phyloP scores from a whole-genome alignment of 129 eudicot species.

The Escallonia rubra region DNA sequence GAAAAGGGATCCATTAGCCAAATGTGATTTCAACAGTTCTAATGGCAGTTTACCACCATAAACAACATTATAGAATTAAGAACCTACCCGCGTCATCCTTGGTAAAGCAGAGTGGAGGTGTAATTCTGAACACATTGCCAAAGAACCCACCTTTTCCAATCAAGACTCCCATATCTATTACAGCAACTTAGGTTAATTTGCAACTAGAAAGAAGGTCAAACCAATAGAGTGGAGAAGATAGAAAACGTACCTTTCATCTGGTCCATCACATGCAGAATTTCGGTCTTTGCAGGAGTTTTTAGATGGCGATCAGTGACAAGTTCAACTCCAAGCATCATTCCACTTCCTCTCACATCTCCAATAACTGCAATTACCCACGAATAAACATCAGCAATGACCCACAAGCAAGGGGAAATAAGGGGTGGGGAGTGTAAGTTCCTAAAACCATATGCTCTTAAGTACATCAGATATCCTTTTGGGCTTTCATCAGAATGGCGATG shows the following conservation, averaged over 20 bases:
- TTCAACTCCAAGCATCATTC: constrained; percentile 59
- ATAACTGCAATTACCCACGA: constrained; percentile 29
- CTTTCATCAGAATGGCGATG: no score
- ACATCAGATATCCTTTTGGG: no score
- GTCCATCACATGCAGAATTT: constrained; percentile 53
- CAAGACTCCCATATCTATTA: constrained; percentile 73
- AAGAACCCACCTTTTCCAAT: constrained; percentile 89
- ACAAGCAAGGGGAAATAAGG: not conserved
- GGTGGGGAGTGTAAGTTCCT: no score
- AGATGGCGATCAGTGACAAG: constrained; percentile 57
- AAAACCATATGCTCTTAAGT: no score
- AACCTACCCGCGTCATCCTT: constrained; percentile 81
- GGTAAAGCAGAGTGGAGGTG: constrained; percentile 94
- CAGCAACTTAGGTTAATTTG: not conserved
- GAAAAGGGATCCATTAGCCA: not conserved
- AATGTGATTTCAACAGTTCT: not conserved
- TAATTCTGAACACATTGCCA: constrained; percentile 84
- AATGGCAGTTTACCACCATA: no score
- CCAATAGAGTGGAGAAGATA: not conserved
- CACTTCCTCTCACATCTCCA: constrained; percentile 73
- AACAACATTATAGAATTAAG: not conserved
- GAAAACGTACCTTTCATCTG: constrained; percentile 49
- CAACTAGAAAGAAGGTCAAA: not conserved
- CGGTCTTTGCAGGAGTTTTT: constrained; percentile 63
- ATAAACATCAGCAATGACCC: not conserved